Evolutionary conservation across 2,329 filamentous ascomycete genomes (phyloP).

Genomic region (Penicillium sp.): DNA sequence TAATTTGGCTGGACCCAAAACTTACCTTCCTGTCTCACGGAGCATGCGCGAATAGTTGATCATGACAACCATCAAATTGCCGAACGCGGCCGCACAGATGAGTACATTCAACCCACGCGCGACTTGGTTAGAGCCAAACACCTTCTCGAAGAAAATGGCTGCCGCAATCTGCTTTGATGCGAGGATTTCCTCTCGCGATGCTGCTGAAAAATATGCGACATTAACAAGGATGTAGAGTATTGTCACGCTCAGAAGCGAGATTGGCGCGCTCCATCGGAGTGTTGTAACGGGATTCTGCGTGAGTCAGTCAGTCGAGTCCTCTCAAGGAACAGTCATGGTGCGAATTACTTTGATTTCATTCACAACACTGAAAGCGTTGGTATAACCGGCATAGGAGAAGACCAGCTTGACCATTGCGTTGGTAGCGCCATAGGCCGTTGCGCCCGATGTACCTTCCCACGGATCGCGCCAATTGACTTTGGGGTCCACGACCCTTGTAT

Average conservation of each 20-base stretch:
- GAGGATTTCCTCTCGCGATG: conserved; percentile 55
- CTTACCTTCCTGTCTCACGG: conserved; percentile 58
- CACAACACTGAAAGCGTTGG: conserved; percentile 63
- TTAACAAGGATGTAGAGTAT: conserved; percentile 61
- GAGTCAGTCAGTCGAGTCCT: background rate
- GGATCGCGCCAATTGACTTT: conserved; percentile 57
- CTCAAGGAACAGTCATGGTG: background rate
- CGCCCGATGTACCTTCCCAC: conserved; percentile 52
- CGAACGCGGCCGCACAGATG: conserved; percentile 59
- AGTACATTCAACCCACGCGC: conserved; percentile 59
- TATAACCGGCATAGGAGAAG: conserved; percentile 59
- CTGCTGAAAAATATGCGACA: conserved; percentile 61
- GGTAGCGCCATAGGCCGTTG: conserved; percentile 50
- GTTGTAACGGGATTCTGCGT: conserved; percentile 57
- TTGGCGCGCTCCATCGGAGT: conserved; percentile 52
- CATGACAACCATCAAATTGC: conserved; percentile 59
- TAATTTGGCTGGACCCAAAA: background rate
- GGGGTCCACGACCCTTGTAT: conserved; percentile 53
- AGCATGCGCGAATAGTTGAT: conserved; percentile 59
- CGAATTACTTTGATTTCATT: conserved; percentile 56
- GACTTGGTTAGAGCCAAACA: conserved; percentile 54
- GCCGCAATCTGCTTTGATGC: conserved; percentile 57
- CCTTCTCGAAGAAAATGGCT: conserved; percentile 58
- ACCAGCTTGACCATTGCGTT: conserved; percentile 61
- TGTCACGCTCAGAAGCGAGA: conserved; percentile 54